phyloP scores from a whole-genome alignment of 2,329 filamentous ascomycete genomes.

The Colletotrichum plurivorum region DNA sequence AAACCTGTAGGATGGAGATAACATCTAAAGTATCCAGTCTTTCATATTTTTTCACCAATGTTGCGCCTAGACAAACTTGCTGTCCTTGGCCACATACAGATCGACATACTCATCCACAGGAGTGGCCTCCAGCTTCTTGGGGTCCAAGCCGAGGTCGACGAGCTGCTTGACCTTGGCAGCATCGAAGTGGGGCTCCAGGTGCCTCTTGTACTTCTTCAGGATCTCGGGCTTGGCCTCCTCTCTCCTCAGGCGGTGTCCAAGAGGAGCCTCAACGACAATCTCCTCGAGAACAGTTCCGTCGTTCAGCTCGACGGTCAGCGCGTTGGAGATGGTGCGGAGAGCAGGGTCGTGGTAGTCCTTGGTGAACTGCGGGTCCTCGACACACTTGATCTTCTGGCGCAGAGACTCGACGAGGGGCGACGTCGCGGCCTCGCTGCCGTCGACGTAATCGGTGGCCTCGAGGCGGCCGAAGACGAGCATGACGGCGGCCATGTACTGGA shows the following conservation, averaged over 20 bases:
- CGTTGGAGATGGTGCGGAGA: constrained; percentile 97
- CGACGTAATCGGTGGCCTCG: constrained; percentile 92
- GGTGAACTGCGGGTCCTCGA: constrained; percentile 96
- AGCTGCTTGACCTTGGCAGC: constrained; percentile 85
- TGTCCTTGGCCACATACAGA: constrained; percentile 77
- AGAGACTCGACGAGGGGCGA: constrained; percentile 92
- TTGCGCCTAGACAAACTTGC: constrained; percentile 65
- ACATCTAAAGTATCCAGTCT: constrained; percentile 32
- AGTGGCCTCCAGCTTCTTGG: constrained; percentile 81
- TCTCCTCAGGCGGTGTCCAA: constrained; percentile 90
- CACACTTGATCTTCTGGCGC: constrained; percentile 93
- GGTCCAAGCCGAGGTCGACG: constrained; percentile 83
- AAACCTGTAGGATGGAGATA: constrained; percentile 7
- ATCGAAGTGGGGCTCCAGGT: constrained; percentile 86
- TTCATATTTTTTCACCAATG: neutral
- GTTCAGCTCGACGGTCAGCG: constrained; percentile 92
- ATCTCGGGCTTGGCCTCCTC: constrained; percentile 99
- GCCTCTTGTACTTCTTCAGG: constrained; percentile 93
- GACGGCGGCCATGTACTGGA: constrained; percentile 98
- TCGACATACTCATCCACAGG: constrained; percentile 95
- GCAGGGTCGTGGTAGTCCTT: constrained; percentile 94
- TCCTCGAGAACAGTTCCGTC: constrained; percentile 94
- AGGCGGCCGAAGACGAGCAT: constrained; percentile 98
- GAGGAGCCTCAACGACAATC: constrained; percentile 91
- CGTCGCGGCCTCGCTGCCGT: constrained; percentile 92